These are phyloP conservation scores for Paspalum vaginatum DNA, from an alignment of 176 grass and related monocot species.

Conservation along the genomic window DNA sequence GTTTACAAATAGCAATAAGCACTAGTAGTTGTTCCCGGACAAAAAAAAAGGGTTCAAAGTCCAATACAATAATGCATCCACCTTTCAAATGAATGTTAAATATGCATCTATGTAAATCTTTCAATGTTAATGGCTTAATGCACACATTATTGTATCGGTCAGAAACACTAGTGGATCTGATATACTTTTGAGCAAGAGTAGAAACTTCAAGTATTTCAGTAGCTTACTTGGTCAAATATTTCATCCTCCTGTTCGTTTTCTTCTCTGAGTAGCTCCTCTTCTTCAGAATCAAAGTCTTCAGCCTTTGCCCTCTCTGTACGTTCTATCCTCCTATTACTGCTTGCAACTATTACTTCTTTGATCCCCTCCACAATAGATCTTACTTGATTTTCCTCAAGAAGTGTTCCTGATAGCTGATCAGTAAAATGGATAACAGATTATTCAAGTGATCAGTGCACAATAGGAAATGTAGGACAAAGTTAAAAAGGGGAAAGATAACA, in stretches of 20 bases:
- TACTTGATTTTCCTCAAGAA: conserved; percentile 74
- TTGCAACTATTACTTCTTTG: conserved; percentile 70
- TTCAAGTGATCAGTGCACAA: conserved; percentile 10
- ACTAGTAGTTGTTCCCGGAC: background rate
- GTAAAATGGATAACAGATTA: conserved; percentile 21
- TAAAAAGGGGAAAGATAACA: conserved; percentile 18
- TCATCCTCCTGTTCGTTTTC: conserved; percentile 92
- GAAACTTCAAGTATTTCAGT: conserved; percentile 12
- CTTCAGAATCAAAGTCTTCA: conserved; percentile 82
- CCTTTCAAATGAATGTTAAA: conserved; percentile 9
- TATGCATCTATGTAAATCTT: conserved; percentile 26
- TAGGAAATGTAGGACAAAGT: conserved; percentile 15
- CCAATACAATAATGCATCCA: conserved; percentile 22
- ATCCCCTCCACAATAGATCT: conserved; percentile 67
- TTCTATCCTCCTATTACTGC: conserved; percentile 66
- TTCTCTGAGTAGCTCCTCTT: conserved; percentile 78
- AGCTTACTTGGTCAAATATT: conserved; percentile 79
- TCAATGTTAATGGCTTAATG: conserved; percentile 28
- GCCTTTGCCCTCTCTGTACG: conserved; percentile 59
- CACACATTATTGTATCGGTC: conserved; percentile 10
- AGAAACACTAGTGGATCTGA: conserved; percentile 8
- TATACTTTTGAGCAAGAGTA: conserved; percentile 18
- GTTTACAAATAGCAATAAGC: conserved; percentile 16
- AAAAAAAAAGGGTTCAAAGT: background rate
- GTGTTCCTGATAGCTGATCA: conserved; percentile 61